These are phyloP conservation scores for cucumber (Cucumis sativus) DNA, from an alignment of 306 rosid genomes.

Conservation along the genomic window DNA sequence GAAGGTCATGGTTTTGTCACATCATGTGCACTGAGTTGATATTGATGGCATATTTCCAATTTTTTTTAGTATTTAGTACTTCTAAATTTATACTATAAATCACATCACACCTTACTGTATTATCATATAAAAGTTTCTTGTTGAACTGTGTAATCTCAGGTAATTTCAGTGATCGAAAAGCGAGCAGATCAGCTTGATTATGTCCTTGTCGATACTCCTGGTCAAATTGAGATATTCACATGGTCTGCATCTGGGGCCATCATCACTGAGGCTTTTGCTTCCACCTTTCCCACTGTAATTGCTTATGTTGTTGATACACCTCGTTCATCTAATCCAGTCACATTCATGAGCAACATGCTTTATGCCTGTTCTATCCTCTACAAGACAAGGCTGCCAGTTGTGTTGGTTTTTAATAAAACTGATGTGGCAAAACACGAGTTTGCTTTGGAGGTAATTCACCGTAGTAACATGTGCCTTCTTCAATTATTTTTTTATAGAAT, in stretches of 20 bases:
- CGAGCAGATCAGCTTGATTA: conserved; percentile 89
- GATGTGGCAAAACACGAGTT: conserved; percentile 78
- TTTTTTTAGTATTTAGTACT: not conserved
- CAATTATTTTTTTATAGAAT: not conserved
- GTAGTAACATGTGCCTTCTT: not conserved
- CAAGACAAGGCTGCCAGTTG: conserved; percentile 80
- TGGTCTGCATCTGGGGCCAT: conserved; percentile 98
- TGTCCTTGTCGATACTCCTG: conserved; percentile 90
- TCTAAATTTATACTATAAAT: not conserved
- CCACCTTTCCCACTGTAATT: conserved; percentile 89
- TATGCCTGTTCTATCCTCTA: conserved; percentile 90
- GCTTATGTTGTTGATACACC: conserved; percentile 82
- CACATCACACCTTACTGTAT: not conserved
- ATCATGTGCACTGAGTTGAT: not conserved
- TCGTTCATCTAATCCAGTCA: conserved; percentile 65
- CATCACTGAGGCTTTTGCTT: conserved; percentile 97
- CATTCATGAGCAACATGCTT: conserved; percentile 96
- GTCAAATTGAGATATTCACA: conserved; percentile 95
- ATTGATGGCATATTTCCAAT: not conserved
- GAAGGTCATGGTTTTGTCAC: not conserved
- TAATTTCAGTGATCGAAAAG: conserved; percentile 60
- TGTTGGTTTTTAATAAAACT: conserved; percentile 75
- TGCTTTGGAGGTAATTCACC: conserved; percentile 66
- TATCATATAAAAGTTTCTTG: conserved; percentile 4
- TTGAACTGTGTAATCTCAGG: conserved; percentile 34